phyloP scores from a whole-genome alignment of 805 yeast species.

The Diddensiella transvaalensis region DNA sequence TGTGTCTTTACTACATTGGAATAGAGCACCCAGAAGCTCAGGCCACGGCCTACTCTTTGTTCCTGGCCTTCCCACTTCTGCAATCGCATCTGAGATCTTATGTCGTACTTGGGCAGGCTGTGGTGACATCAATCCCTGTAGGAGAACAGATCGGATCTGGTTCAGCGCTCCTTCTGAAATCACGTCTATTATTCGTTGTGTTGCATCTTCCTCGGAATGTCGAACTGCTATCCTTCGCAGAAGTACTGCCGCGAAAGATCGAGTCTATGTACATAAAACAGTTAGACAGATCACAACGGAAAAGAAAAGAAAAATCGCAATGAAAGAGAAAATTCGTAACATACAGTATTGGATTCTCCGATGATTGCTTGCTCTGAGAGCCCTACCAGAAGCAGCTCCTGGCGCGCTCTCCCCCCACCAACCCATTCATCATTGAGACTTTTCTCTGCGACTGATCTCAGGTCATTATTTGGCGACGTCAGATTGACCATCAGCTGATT shows the following conservation, averaged over 20 bases:
- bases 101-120: constrained; percentile 80
- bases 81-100: constrained; percentile 88
- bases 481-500: constrained; percentile 59
- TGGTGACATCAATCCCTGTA: constrained; percentile 63
- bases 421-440: constrained; percentile 75
- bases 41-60: constrained; percentile 56
- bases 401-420: constrained; percentile 45
- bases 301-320: neutral
- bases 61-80: constrained; percentile 73
- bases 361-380: constrained; percentile 73
- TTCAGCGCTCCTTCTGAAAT: constrained; percentile 53
- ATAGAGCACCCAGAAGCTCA: constrained; percentile 70
- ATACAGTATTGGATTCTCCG: constrained; percentile 40
- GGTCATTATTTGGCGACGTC: constrained; percentile 71
- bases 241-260: constrained; percentile 78
- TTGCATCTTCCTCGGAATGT: constrained; percentile 48
- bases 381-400: constrained; percentile 68
- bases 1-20: constrained; percentile 54
- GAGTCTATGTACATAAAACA: constrained; percentile 20
- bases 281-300: no score
- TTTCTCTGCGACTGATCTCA: constrained; percentile 76
- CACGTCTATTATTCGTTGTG: constrained; percentile 75
- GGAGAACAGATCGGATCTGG: constrained; percentile 61
- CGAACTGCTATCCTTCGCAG: constrained; percentile 74
- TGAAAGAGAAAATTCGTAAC: neutral